These are phyloP conservation scores for Barnettozyma californica DNA, from an alignment of 805 yeast genomes.

Conservation along the genomic window DNA sequence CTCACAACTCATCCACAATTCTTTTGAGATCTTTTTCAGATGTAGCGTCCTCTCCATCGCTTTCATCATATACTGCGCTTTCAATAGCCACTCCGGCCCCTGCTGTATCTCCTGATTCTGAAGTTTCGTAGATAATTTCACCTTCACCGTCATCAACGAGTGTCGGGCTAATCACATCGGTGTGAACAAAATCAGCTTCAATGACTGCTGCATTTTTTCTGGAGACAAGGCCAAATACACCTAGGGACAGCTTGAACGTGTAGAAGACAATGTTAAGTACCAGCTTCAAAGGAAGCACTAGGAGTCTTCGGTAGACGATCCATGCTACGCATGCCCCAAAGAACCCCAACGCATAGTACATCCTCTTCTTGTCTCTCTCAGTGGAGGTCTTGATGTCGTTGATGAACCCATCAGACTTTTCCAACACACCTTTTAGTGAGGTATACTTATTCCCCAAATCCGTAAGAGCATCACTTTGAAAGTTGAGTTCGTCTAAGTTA, in stretches of 20 bases:
- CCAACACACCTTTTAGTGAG: constrained; percentile 15
- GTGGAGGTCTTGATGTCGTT: constrained; percentile 22
- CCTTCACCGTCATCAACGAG: constrained; percentile 4
- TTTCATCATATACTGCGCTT: background rate
- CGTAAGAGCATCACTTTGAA: constrained; percentile 18
- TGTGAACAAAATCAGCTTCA: constrained; percentile 6
- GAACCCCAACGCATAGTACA: constrained; percentile 21
- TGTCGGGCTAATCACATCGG: constrained; percentile 3
- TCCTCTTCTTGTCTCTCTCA: constrained; percentile 19
- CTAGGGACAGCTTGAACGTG: constrained; percentile 8
- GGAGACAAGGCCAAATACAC: constrained; percentile 12
- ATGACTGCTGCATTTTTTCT: background rate
- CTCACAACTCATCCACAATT: constrained; percentile 7
- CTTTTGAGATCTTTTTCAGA: background rate
- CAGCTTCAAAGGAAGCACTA: constrained; percentile 18
- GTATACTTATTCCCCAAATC: constrained; percentile 18
- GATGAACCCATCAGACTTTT: constrained; percentile 22
- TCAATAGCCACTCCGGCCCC: background rate
- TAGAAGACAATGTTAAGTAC: constrained; percentile 10
- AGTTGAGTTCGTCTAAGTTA: constrained; percentile 22
- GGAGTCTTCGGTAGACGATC: constrained; percentile 20
- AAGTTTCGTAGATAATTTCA: constrained; percentile 3
- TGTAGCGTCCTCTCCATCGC: background rate
- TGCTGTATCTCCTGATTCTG: background rate
- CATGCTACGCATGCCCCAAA: constrained; percentile 18